Base-by-base conservation (phyloP, 148 eudicot species). In the Nepenthes mirabilis region DNA sequence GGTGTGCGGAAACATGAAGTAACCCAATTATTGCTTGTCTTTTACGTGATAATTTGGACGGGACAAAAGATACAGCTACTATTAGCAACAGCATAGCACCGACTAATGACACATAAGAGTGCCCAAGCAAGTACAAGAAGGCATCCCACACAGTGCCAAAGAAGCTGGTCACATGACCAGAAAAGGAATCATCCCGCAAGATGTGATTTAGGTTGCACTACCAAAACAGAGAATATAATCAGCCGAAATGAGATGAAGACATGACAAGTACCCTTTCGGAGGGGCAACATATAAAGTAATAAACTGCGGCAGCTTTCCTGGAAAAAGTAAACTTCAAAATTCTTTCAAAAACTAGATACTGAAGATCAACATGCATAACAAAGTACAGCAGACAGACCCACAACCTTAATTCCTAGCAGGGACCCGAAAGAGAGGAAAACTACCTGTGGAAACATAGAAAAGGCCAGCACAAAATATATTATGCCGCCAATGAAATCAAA, bases 401-500 rank as follows among this genome's bases (percentile, higher is more conserved):
- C 23, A 23, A 23, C 23, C 23, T 23, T 23, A 23, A 23, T 23
- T 23, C 23, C 23, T 23, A 23, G 23, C 23, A 23, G 23, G 23
- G 23, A 23, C 23, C 23, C 23, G 23, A 23, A 23, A 23, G 23
- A 23, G 23, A 11, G 37, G 48, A 55, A 55, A 36, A 56, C 77
- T 75, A 89, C 99, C 93, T 84, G 99, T 47, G 99, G 99, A 66
- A 94, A 94, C 99, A 94, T 84, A 62, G 99, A 94, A 73, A 86
- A 89, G 47, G 89, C 91, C 50, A 94, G 69, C 48, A 89, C 67
- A 57, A 94, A 94, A 75, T 94, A 94, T 73, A 94, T 89, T 56
- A 94, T 77, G 67, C 99, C 99, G 37, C 99, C 99, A 71, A 94
- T 89, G 58, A 84, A 78, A 68, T 94, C 99, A 70, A 94, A 94